These are phyloP conservation scores for Pestalotiopsis sp. DNA, from an alignment of 2,329 filamentous ascomycete genomes.

Conservation along the genomic window DNA sequence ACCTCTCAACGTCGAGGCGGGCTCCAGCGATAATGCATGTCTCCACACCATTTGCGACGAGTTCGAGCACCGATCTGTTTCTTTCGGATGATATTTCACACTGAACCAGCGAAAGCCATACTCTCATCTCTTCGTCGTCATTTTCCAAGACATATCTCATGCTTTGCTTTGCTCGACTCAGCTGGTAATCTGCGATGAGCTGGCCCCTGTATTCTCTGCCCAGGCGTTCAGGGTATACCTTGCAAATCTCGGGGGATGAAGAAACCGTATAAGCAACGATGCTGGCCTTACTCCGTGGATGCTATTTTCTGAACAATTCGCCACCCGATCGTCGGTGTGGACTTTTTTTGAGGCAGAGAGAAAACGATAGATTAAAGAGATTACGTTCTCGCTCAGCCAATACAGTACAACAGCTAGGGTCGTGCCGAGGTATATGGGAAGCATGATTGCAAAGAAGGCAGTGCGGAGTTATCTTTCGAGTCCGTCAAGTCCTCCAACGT, in stretches of 20 bases:
- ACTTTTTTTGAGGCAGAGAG: background rate
- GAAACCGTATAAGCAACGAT: background rate
- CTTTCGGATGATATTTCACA: background rate
- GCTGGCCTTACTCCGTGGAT: background rate
- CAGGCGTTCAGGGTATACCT: background rate
- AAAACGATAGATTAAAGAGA: background rate
- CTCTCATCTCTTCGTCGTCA: background rate
- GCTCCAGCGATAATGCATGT: background rate
- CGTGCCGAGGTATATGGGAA: no score
- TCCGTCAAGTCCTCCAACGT: background rate
- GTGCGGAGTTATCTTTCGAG: no score
- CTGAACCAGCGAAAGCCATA: background rate
- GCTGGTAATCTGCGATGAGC: background rate
- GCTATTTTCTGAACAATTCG: background rate
- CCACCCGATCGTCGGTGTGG: background rate
- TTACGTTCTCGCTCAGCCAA: no score
- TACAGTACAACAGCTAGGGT: no score
- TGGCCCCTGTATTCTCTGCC: background rate
- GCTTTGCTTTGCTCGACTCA: background rate
- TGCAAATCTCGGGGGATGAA: background rate
- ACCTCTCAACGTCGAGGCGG: background rate
- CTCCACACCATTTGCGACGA: background rate
- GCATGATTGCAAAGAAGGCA: no score
- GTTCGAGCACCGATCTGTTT: background rate
- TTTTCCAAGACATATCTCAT: background rate